phyloP scores from a whole-genome alignment of 2,329 filamentous ascomycete genomes.

The Neonectria magnoliae region DNA sequence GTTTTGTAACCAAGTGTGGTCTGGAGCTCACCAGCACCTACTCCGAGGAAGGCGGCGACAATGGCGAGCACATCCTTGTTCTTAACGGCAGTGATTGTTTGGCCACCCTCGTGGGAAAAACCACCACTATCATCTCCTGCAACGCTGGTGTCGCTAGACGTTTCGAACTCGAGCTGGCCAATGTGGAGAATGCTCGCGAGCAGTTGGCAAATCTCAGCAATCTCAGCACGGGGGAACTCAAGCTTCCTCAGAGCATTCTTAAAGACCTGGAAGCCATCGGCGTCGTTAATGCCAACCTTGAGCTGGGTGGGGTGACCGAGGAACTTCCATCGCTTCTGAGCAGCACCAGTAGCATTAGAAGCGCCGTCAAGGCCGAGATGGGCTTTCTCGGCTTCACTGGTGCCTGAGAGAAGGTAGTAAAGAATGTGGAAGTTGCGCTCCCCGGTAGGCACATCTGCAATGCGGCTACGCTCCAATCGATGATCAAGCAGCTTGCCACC shows the following conservation, averaged over 20 bases:
- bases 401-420: slow-evolving; percentile 94
- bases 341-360: slow-evolving; percentile 57
- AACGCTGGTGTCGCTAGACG: slow-evolving; percentile 79
- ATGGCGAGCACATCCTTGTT: slow-evolving; percentile 91
- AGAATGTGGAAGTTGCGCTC: slow-evolving; percentile 96
- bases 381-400: slow-evolving; percentile 86
- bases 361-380: slow-evolving; percentile 75
- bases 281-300: slow-evolving; percentile 96
- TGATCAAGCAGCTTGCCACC: slow-evolving; percentile 96
- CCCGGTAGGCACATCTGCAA: slow-evolving; percentile 91
- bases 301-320: slow-evolving; percentile 95
- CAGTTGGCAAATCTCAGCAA: slow-evolving; percentile 96
- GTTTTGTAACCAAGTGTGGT: slow-evolving; percentile 93
- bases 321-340: slow-evolving; percentile 91
- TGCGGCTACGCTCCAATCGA: slow-evolving; percentile 88
- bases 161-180: slow-evolving; percentile 94
- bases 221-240: slow-evolving; percentile 91
- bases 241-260: slow-evolving; percentile 94
- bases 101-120: slow-evolving; percentile 93
- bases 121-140: slow-evolving; percentile 92
- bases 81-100: slow-evolving; percentile 85
- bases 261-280: slow-evolving; percentile 96
- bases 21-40: slow-evolving; percentile 83
- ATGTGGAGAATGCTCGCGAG: slow-evolving; percentile 96
- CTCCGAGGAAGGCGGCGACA: slow-evolving; percentile 93